Evolutionary conservation across 495 filamentous ascomycete genomes (phyloP).

Genomic region (Neurospora pannonica): DNA sequence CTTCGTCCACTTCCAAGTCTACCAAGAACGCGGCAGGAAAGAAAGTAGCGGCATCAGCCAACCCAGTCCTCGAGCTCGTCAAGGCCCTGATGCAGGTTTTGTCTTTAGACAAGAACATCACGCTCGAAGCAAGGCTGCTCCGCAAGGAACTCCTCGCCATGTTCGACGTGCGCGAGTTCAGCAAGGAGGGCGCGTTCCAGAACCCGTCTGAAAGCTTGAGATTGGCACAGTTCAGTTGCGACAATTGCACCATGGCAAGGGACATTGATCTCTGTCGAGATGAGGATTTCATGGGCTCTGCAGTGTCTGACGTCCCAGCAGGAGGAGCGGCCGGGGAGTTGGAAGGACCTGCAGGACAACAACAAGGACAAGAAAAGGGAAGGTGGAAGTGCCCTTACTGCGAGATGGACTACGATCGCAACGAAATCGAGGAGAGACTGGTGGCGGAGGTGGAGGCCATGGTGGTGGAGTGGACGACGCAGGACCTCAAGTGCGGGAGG

Average conservation of each 20-base stretch:
- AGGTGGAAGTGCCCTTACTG: constrained; percentile 77
- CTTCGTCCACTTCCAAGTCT: not conserved
- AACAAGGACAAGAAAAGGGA: constrained; percentile 28
- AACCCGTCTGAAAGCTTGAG: constrained; percentile 74
- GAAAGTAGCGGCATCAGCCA: constrained; percentile 40
- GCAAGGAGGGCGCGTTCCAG: constrained; percentile 70
- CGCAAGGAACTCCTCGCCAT: constrained; percentile 80
- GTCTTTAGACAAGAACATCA: constrained; percentile 77
- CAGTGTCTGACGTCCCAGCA: not conserved
- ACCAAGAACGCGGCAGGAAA: not conserved
- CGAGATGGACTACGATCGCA: constrained; percentile 59
- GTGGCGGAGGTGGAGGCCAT: constrained; percentile 66
- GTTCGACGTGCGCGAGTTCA: constrained; percentile 92
- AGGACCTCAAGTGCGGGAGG: constrained; percentile 79
- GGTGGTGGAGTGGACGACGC: constrained; percentile 72
- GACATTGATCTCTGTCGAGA: constrained; percentile 95
- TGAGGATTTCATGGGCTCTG: constrained; percentile 57
- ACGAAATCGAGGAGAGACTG: constrained; percentile 75
- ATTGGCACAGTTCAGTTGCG: constrained; percentile 69
- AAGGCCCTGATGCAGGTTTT: constrained; percentile 87
- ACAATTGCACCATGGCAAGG: constrained; percentile 74
- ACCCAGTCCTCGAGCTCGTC: constrained; percentile 81
- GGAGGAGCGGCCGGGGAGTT: constrained; percentile 6
- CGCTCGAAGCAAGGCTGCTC: constrained; percentile 73
- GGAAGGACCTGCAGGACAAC: constrained; percentile 8